Evolutionary conservation across 2,329 filamentous ascomycete species (phyloP).

Genomic region (Phaeomoniella chlamydospora): DNA sequence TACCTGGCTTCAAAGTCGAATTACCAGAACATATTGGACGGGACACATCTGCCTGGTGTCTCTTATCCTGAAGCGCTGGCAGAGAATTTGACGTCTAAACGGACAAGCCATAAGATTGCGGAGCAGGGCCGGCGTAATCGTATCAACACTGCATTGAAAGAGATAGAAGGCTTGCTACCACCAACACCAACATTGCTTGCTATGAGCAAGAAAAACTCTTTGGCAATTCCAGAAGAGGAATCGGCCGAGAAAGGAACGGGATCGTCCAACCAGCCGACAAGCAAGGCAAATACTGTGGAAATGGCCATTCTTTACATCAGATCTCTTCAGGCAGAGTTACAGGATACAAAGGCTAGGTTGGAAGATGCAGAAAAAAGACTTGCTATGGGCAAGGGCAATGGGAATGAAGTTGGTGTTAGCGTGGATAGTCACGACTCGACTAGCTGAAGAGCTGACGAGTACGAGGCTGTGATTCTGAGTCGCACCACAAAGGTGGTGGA

Average conservation of each 20-base stretch:
- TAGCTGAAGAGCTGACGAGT: too few relatives aligned
- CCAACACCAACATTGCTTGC: constrained; percentile 28
- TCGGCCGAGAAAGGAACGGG: constrained; percentile 27
- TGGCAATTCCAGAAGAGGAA: constrained; percentile 18
- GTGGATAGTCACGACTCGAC: constrained; percentile 6
- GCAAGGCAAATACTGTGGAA: constrained; percentile 96
- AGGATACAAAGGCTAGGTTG: constrained; percentile 48
- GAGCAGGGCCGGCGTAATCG: constrained; percentile 91
- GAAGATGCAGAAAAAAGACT: constrained; percentile 51
- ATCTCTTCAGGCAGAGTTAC: constrained; percentile 59
- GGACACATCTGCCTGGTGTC: constrained; percentile 77
- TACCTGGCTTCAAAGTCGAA: constrained; percentile 90
- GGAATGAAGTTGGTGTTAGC: too few relatives aligned
- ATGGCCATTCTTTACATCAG: constrained; percentile 93
- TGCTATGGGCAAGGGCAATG: constrained; percentile 10
- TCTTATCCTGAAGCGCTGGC: constrained; percentile 83
- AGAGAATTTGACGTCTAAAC: constrained; percentile 87
- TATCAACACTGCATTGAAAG: constrained; percentile 84
- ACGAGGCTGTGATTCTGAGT: too few relatives aligned
- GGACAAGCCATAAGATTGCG: constrained; percentile 93
- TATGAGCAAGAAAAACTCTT: constrained; percentile 11
- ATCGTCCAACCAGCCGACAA: constrained; percentile 47
- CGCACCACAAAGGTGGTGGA: too few relatives aligned
- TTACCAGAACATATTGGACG: constrained; percentile 93
- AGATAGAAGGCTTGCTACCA: constrained; percentile 81